Conservation (phyloP, 2,329 filamentous ascomycete genomes). For the Daldinia eschscholtzii region DNA sequence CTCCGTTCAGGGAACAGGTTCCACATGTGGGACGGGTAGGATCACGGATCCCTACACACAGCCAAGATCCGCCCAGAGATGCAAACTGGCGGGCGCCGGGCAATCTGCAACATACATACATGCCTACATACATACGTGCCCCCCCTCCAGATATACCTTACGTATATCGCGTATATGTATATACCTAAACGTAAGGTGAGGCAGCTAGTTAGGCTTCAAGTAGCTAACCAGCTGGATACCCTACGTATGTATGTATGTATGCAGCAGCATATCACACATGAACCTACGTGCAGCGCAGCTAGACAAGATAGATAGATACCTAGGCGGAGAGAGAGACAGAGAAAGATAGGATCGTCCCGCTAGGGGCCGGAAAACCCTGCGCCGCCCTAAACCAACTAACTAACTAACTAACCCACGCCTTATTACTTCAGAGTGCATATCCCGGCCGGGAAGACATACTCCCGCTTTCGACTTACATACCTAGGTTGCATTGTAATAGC, state of each 20-base stretch:
- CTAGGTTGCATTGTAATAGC: neutral
- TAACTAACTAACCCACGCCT: neutral
- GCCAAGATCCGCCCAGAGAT: constrained; percentile 39
- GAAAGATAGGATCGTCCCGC: neutral
- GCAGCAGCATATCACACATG: neutral
- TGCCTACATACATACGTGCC: neutral
- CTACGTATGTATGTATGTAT: constrained; percentile 2
- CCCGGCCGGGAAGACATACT: neutral
- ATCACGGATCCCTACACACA: constrained; percentile 31
- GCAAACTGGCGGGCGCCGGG: constrained; percentile 16
- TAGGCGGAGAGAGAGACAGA: neutral
- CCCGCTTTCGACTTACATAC: neutral
- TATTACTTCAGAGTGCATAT: constrained; percentile 36
- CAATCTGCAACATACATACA: neutral
- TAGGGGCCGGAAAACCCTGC: constrained; percentile 3
- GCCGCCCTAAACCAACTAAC: neutral
- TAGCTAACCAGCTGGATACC: neutral
- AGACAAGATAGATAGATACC: too few relatives aligned
- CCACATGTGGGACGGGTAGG: constrained; percentile 28
- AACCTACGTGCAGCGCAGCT: neutral
- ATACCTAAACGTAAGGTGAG: neutral
- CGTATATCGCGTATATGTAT: neutral
- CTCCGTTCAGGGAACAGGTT: constrained; percentile 17
- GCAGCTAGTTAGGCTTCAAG: neutral
- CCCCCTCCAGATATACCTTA: neutral